Evolutionary conservation across 495 filamentous ascomycete species (phyloP).

Genomic region (Podospora pseudocomata): DNA sequence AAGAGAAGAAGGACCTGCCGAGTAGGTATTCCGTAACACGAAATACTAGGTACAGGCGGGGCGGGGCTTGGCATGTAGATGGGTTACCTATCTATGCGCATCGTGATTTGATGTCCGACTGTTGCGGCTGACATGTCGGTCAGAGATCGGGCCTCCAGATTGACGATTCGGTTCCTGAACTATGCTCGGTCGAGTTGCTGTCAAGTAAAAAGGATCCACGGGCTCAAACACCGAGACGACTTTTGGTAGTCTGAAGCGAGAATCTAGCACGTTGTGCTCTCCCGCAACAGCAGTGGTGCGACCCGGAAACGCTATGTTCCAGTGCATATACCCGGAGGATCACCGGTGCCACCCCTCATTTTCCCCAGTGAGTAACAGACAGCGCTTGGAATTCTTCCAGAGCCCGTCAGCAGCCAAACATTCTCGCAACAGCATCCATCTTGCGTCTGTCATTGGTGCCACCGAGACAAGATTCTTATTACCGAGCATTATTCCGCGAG

Average conservation of each 20-base stretch:
- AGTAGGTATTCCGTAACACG: not conserved
- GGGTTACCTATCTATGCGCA: too few relatives aligned
- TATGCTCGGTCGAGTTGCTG: not conserved
- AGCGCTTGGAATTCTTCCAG: not conserved
- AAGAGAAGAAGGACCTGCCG: not conserved
- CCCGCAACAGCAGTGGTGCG: not conserved
- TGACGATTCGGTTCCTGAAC: not conserved
- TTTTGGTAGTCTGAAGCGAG: not conserved
- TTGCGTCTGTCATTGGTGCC: not conserved
- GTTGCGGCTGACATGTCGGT: not conserved
- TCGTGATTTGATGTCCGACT: not conserved
- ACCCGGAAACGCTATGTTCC: not conserved
- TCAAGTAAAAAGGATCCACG: not conserved
- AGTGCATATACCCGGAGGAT: not conserved
- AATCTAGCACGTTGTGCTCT: not conserved
- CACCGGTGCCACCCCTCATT: not conserved
- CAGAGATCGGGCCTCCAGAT: not conserved
- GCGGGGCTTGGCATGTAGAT: not conserved
- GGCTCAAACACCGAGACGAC: not conserved
- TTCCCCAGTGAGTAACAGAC: not conserved
- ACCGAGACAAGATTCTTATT: not conserved
- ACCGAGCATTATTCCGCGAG: not conserved
- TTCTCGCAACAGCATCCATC: not conserved
- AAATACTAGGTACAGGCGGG: not conserved
- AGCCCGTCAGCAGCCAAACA: not conserved